Evolutionary conservation across 345 rosid genomes (phyloP).

Genomic region (Schrenkiella parvula): DNA sequence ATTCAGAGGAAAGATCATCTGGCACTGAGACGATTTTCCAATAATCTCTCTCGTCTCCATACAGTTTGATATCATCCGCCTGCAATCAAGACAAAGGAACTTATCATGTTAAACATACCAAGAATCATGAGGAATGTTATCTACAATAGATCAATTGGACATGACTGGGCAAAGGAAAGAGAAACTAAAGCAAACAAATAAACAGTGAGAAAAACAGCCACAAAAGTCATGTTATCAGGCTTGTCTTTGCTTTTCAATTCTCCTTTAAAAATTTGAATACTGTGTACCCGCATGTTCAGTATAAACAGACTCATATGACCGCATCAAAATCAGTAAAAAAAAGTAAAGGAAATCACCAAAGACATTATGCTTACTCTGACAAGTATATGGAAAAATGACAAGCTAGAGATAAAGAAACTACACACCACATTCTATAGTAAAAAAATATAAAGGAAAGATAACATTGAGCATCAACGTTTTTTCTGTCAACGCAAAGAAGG

Average conservation of each 20-base stretch:
- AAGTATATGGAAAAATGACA: conserved; percentile 2
- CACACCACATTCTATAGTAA: not conserved
- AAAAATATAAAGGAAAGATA: not conserved
- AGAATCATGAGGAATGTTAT: conserved; percentile 21
- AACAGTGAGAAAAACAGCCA: conserved; percentile 1
- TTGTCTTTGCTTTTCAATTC: not conserved
- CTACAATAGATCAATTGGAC: not conserved
- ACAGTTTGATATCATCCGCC: conserved; percentile 64
- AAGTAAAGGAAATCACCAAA: not conserved
- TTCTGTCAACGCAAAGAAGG: not conserved
- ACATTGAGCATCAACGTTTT: not conserved
- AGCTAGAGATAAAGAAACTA: not conserved
- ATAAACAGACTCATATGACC: conserved; percentile 5
- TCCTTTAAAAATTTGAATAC: too few species aligned
- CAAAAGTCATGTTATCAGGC: not conserved
- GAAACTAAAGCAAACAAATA: conserved; percentile 6
- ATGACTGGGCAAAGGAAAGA: not conserved
- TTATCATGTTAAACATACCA: conserved; percentile 26
- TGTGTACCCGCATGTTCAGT: not conserved
- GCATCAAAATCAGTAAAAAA: not conserved
- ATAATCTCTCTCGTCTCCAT: conserved; percentile 45
- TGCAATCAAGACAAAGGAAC: conserved; percentile 39
- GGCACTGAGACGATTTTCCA: conserved; percentile 49
- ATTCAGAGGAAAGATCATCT: conserved; percentile 40
- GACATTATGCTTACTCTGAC: not conserved